Evolutionary conservation across 1,284 basidiomycete species (phyloP), one percentile per base, ranked within the genome.

Genomic region (Irpex rosettiformis): DNA sequence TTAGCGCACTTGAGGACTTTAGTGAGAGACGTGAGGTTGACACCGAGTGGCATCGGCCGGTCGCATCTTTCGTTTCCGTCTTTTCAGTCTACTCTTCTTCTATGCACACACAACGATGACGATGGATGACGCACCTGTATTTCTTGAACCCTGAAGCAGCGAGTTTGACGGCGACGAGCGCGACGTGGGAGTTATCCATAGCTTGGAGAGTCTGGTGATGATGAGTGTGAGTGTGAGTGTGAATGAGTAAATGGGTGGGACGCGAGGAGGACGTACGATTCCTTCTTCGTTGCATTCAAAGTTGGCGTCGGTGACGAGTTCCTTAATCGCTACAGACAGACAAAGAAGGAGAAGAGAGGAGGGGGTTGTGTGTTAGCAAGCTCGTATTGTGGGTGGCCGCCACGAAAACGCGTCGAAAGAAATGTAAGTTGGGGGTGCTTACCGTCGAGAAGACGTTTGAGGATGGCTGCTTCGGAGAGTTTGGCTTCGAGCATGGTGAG

Each of bases 131-230:
- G 2, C 27, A 51, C 66, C 97, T 89, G 76, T 92, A 99, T 58
- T 84, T 81, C 69, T 91, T 86, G 79, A 98, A 98, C 29, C 92
- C 92, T 0, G 82, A 77, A 0, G 85, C 82, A 28, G 87, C 77
- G 53, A 98, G 83, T 62, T 88, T 83, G 54, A 96, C 91, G 6
- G 93, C 78, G 40, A 98, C 96, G 61, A 98, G 89, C 1, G 96
- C 97, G 69, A 99, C 96, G 76, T 99, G 97, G 4, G 96, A 98
- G 83, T 98, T 98, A 81, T 99, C 97, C 97, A 99, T 99, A 1
- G 97, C 96, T 81, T 99, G 97, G 13, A 98, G 83, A 58, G 86
- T 85, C 86, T 57, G 33, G n/a, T n/a, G n/a, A n/a, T n/a, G n/a
- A n/a, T n/a, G n/a, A n/a, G n/a, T n/a, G n/a, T n/a, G n/a, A n/a